Conservation (phyloP, 495 filamentous ascomycete species). For the Apodospora peruviana region DNA sequence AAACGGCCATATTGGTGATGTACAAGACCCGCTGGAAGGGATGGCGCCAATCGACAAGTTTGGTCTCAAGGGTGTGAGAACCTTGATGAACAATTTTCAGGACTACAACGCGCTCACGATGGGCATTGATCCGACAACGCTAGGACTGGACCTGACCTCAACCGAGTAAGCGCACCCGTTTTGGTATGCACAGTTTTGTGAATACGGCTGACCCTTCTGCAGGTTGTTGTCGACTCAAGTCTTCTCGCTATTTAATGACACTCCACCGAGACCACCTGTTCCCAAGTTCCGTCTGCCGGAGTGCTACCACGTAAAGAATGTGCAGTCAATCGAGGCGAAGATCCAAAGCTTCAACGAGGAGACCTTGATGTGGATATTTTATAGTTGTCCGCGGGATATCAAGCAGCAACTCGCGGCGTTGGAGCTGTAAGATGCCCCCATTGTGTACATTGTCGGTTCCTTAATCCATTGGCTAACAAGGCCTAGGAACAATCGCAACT, state of each 20-base stretch:
- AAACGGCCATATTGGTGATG: constrained; percentile 25
- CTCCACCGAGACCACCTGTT: constrained; percentile 63
- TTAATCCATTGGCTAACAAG: constrained; percentile 6
- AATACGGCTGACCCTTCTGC: constrained; percentile 3
- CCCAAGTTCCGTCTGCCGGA: constrained; percentile 74
- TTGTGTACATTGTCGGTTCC: neutral
- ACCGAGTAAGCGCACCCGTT: constrained; percentile 55
- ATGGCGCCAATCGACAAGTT: constrained; percentile 79
- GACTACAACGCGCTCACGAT: constrained; percentile 70
- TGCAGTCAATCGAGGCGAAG: constrained; percentile 71
- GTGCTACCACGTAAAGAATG: constrained; percentile 84
- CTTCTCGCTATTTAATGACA: constrained; percentile 64
- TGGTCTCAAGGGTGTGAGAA: constrained; percentile 72
- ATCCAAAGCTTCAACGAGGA: constrained; percentile 83
- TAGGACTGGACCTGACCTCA: constrained; percentile 76
- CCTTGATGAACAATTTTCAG: constrained; percentile 71
- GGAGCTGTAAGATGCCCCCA: constrained; percentile 55
- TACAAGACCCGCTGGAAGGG: constrained; percentile 57
- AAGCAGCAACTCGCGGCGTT: constrained; percentile 79
- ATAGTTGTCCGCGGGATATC: constrained; percentile 76
- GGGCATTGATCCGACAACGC: constrained; percentile 69
- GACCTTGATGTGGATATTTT: constrained; percentile 92
- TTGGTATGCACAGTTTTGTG: neutral
- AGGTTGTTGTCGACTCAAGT: constrained; percentile 41
- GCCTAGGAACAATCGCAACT: constrained; percentile 59